Evolutionary conservation across 495 filamentous ascomycete genomes (phyloP).

Genomic region (Aspergillus egyptiacus): DNA sequence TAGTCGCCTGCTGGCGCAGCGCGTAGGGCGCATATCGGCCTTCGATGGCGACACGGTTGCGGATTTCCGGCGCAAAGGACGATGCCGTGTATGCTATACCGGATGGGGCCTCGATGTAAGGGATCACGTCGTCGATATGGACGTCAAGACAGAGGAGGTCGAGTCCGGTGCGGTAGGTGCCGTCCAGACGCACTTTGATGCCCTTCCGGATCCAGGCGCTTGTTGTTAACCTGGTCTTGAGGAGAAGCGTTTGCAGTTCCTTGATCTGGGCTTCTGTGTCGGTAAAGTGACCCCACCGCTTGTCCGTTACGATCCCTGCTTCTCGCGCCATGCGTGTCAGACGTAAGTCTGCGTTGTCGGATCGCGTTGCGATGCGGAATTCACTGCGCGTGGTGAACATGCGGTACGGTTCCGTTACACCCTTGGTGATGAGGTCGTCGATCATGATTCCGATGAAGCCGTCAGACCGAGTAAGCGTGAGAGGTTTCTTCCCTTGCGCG

Average conservation of each 20-base stretch:
- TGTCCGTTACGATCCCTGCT: conserved; percentile 72
- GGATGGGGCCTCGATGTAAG: conserved; percentile 42
- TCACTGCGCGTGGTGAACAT: conserved; percentile 98
- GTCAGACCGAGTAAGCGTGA: conserved; percentile 74
- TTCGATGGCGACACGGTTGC: conserved; percentile 68
- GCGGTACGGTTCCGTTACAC: conserved; percentile 92
- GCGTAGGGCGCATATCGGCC: conserved; percentile 82
- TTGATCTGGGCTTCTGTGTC: conserved; percentile 56
- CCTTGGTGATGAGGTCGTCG: conserved; percentile 95
- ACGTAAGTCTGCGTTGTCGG: conserved; percentile 89
- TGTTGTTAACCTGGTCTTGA: conserved; percentile 46
- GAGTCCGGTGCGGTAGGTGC: conserved; percentile 57
- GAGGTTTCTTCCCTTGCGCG: conserved; percentile 54
- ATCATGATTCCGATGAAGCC: conserved; percentile 99
- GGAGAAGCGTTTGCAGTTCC: conserved; percentile 56
- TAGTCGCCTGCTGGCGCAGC: conserved; percentile 56
- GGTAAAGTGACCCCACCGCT: conserved; percentile 66
- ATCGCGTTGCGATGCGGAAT: conserved; percentile 83
- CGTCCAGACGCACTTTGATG: conserved; percentile 57
- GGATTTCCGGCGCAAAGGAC: conserved; percentile 51
- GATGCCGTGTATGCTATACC: conserved; percentile 36
- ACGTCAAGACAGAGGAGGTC: conserved; percentile 66
- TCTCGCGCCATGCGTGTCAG: conserved; percentile 72
- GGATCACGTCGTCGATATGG: conserved; percentile 48
- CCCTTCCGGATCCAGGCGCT: conserved; percentile 63